Percentiles rank a stretch among this genome's conserved stretches.
phyloP scores from a whole-genome alignment of 331 rosid genomes.

The Dryas integrifolia region DNA sequence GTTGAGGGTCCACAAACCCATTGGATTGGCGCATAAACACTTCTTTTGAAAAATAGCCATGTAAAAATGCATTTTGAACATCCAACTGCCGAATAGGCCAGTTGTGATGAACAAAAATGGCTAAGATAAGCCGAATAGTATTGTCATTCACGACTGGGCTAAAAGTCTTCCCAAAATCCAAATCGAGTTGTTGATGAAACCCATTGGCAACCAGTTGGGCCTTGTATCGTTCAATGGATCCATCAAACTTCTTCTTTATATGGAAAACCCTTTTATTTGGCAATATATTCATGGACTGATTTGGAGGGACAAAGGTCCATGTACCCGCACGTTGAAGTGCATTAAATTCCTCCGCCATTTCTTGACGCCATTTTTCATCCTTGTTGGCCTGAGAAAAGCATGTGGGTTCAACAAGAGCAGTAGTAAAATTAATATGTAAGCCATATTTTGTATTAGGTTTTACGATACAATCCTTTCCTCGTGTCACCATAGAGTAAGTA shows the following conservation, averaged over 20 bases:
- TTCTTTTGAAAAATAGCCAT: neutral
- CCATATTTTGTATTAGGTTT: too few species aligned
- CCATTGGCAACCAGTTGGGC: neutral
- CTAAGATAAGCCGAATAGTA: neutral
- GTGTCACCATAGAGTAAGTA: too few species aligned
- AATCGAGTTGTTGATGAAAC: neutral
- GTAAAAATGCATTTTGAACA: neutral
- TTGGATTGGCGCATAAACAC: neutral
- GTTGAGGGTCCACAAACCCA: neutral
- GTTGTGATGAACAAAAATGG: neutral
- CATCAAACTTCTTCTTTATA: neutral
- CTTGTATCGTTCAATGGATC: neutral
- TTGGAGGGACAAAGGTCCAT: neutral
- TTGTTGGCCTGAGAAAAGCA: neutral
- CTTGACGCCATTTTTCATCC: neutral
- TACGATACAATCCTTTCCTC: too few species aligned
- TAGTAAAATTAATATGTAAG: too few species aligned
- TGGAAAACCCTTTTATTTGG: neutral
- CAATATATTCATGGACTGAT: neutral
- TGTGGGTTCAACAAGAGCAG: too few species aligned
- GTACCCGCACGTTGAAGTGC: neutral
- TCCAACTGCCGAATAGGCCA: neutral
- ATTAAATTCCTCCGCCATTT: neutral
- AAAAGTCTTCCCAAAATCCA: neutral
- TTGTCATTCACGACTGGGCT: neutral